phyloP scores from a whole-genome alignment of 768 basidiomycete genomes.

The Mycena epipterygia region DNA sequence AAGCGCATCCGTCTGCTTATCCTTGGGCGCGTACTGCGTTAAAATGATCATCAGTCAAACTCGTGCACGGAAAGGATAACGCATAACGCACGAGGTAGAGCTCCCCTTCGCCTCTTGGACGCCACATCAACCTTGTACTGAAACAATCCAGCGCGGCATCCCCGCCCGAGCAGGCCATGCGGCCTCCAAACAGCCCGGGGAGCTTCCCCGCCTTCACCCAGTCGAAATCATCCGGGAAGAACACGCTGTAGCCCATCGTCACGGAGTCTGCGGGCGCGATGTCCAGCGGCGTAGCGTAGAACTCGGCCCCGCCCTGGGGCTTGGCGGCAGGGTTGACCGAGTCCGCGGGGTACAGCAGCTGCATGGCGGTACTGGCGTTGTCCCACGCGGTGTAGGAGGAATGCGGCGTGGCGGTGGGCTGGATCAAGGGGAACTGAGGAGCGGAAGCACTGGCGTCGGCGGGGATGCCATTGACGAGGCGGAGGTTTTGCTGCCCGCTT shows the following conservation, averaged over 20 bases:
- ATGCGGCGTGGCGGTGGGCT: not conserved
- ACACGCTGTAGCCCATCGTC: slow-evolving; percentile 78
- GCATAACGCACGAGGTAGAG: slow-evolving; percentile 75
- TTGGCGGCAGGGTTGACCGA: slow-evolving; percentile 77
- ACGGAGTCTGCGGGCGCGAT: slow-evolving; percentile 64
- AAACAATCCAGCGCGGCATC: slow-evolving; percentile 81
- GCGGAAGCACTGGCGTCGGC: slow-evolving; percentile 26
- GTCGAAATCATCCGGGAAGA: slow-evolving; percentile 80
- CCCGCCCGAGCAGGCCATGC: slow-evolving; percentile 79
- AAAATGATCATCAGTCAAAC: not conserved
- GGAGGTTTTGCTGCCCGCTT: slow-evolving; percentile 67
- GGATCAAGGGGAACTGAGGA: slow-evolving; percentile 21
- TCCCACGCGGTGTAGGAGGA: slow-evolving; percentile 38
- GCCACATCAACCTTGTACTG: slow-evolving; percentile 91
- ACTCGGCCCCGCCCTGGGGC: slow-evolving; percentile 81
- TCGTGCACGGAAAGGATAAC: not conserved
- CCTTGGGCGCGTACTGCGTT: slow-evolving; percentile 80
- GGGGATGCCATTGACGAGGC: slow-evolving; percentile 66
- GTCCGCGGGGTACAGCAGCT: slow-evolving; percentile 75
- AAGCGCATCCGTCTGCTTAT: slow-evolving; percentile 70
- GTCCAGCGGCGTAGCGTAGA: slow-evolving; percentile 64
- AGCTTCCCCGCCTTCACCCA: slow-evolving; percentile 90
- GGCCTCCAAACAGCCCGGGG: slow-evolving; percentile 85
- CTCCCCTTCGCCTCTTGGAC: slow-evolving; percentile 76
- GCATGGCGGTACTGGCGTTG: slow-evolving; percentile 61